Evolutionary conservation across 495 filamentous ascomycete genomes (phyloP).

Genomic region (Neurospora intermedia): DNA sequence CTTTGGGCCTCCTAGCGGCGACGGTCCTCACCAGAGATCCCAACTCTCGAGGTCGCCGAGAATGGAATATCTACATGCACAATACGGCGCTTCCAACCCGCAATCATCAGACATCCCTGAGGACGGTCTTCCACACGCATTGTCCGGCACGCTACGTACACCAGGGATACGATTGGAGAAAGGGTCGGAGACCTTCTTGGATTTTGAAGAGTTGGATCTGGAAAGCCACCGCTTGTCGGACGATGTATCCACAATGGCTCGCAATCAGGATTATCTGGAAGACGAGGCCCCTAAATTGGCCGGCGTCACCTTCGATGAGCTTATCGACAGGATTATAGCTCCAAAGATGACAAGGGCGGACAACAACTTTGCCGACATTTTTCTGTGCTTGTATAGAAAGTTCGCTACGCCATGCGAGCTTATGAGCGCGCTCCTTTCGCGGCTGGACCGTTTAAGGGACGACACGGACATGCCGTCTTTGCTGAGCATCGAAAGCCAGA

Average conservation of each 20-base stretch:
- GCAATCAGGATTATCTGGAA: conserved; percentile 38
- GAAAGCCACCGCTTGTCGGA: conserved; percentile 46
- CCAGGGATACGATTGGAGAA: conserved; percentile 35
- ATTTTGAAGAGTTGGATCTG: conserved; percentile 49
- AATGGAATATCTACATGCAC: conserved; percentile 15
- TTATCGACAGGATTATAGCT: conserved; percentile 75
- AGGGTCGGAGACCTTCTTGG: conserved; percentile 41
- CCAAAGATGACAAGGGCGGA: conserved; percentile 77
- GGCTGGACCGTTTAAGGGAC: conserved; percentile 57
- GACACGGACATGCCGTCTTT: conserved; percentile 52
- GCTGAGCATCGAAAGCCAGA: conserved; percentile 63
- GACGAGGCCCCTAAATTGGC: conserved; percentile 40
- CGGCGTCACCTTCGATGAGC: conserved; percentile 71
- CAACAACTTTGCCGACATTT: conserved; percentile 72
- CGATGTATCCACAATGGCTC: conserved; percentile 49
- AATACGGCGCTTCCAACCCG: conserved; percentile 6
- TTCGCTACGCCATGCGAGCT: conserved; percentile 75
- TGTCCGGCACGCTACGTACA: conserved; percentile 33
- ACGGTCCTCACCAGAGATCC: conserved; percentile 21
- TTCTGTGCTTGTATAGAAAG: conserved; percentile 90
- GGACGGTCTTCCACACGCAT: conserved; percentile 26
- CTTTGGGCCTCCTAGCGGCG: conserved; percentile 22
- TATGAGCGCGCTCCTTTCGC: conserved; percentile 58
- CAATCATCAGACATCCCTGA: conserved; percentile 19
- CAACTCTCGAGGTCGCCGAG: conserved; percentile 21